These are phyloP conservation scores for Clathrus columnatus DNA, from an alignment of 768 basidiomycete genomes.

Conservation along the genomic window DNA sequence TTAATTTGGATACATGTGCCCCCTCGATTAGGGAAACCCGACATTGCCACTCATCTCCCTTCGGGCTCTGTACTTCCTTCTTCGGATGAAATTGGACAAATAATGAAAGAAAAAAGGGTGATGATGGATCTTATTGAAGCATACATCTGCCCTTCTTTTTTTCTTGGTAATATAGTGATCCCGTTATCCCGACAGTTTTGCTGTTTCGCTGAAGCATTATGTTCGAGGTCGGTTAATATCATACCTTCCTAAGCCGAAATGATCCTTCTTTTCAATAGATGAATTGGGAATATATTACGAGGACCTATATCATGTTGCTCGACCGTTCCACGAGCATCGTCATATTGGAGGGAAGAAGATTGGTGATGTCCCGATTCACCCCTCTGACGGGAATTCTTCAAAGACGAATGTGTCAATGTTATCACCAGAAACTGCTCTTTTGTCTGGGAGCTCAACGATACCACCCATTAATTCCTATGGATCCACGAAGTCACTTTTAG, in stretches of 20 bases:
- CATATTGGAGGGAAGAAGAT: not conserved
- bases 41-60: constrained; percentile 28
- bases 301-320: constrained; percentile 49
- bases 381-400: too few species aligned
- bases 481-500: too few species aligned
- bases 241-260: not conserved
- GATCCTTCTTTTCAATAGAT: constrained; percentile 23
- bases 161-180: not conserved
- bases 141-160: constrained; percentile 24
- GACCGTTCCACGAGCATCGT: constrained; percentile 40
- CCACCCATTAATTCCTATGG: too few species aligned
- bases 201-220: constrained; percentile 54
- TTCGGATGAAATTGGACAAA: constrained; percentile 35
- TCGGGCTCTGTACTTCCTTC: constrained; percentile 12
- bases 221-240: constrained; percentile 33
- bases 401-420: too few species aligned
- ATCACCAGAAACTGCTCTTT: too few species aligned
- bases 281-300: constrained; percentile 55
- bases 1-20: constrained; percentile 59
- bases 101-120: constrained; percentile 54
- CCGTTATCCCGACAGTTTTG: constrained; percentile 30
- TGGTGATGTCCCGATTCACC: too few species aligned
- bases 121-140: constrained; percentile 52
- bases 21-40: constrained; percentile 34
- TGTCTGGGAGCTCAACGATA: too few species aligned